phyloP scores from a whole-genome alignment of 2,329 filamentous ascomycete genomes.

The Colletotrichum sp. region DNA sequence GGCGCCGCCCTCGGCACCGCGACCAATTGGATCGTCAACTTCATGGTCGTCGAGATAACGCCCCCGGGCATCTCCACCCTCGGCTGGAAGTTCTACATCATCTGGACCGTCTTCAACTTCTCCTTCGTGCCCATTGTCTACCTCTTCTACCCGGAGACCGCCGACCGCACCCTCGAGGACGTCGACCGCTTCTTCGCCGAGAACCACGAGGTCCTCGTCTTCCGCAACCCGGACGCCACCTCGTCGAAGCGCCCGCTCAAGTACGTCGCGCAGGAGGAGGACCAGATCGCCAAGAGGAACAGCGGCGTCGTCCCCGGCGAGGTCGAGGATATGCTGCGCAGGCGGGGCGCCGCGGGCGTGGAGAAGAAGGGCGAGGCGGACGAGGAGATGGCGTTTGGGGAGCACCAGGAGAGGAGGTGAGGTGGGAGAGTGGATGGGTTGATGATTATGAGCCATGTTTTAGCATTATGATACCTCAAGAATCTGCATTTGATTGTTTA shows the following conservation, averaged over 20 bases:
- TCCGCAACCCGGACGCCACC: constrained; percentile 26
- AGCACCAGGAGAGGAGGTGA: constrained; percentile 12
- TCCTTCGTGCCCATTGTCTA: constrained; percentile 51
- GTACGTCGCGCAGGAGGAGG: constrained; percentile 25
- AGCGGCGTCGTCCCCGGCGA: neutral
- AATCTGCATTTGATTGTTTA: neutral
- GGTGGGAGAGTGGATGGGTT: neutral
- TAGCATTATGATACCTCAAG: neutral
- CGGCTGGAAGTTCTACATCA: constrained; percentile 56
- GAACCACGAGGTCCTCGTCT: constrained; percentile 26
- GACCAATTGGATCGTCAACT: constrained; percentile 21
- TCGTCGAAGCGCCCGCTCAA: constrained; percentile 23
- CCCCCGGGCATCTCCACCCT: constrained; percentile 45
- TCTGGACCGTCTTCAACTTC: constrained; percentile 54
- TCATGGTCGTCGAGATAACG: constrained; percentile 37
- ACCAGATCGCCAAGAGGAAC: constrained; percentile 24
- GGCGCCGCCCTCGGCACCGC: constrained; percentile 24
- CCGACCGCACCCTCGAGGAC: constrained; percentile 26
- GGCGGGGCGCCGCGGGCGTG: neutral
- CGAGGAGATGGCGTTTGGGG: constrained; percentile 16
- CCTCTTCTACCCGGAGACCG: constrained; percentile 54
- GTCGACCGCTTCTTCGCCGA: constrained; percentile 28
- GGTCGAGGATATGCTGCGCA: neutral
- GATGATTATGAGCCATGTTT: neutral
- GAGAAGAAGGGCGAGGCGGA: neutral